Percentiles rank a stretch among this genome's conserved stretches.
These are phyloP conservation scores for Centrapalus pauciflorus DNA, from an alignment of 129 eudicot genomes.

Conservation along the genomic window DNA sequence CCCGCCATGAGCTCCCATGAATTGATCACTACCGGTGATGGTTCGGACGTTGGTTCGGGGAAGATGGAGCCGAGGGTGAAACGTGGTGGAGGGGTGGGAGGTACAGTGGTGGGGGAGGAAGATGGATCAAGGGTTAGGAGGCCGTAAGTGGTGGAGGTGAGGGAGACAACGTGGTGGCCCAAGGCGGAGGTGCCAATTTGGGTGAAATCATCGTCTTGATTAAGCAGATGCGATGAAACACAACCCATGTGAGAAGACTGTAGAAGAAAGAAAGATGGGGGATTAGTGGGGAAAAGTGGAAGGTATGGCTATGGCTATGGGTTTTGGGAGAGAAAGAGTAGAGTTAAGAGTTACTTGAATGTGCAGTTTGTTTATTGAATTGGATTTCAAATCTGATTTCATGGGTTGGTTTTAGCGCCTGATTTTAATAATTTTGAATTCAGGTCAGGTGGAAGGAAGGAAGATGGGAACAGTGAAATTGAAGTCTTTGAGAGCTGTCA, in stretches of 20 bases:
- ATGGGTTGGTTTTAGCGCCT: constrained; percentile 41
- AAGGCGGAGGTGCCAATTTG: constrained; percentile 42
- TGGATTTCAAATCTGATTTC: constrained; percentile 21
- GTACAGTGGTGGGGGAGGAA: background rate
- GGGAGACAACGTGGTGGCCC: constrained; percentile 93
- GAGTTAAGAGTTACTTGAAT: background rate
- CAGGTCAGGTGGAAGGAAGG: background rate
- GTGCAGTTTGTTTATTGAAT: background rate
- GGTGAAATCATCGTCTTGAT: constrained; percentile 64
- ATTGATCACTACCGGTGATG: constrained; percentile 58
- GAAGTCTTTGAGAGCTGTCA: constrained; percentile 33
- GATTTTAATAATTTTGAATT: constrained; percentile 3
- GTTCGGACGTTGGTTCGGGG: constrained; percentile 29
- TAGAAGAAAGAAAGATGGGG: background rate
- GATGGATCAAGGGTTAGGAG: constrained; percentile 54
- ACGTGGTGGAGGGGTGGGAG: constrained; percentile 52
- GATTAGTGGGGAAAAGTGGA: background rate
- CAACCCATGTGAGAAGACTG: constrained; percentile 57
- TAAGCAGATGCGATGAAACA: constrained; percentile 67
- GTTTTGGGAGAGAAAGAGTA: background rate
- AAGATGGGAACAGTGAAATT: constrained; percentile 8
- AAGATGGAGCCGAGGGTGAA: constrained; percentile 39
- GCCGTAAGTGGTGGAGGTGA: constrained; percentile 88
- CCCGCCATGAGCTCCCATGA: constrained; percentile 96
- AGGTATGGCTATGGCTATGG: background rate